Base-by-base conservation (phyloP, 768 basidiomycete species). In the Strobilomyces dryophilus region DNA sequence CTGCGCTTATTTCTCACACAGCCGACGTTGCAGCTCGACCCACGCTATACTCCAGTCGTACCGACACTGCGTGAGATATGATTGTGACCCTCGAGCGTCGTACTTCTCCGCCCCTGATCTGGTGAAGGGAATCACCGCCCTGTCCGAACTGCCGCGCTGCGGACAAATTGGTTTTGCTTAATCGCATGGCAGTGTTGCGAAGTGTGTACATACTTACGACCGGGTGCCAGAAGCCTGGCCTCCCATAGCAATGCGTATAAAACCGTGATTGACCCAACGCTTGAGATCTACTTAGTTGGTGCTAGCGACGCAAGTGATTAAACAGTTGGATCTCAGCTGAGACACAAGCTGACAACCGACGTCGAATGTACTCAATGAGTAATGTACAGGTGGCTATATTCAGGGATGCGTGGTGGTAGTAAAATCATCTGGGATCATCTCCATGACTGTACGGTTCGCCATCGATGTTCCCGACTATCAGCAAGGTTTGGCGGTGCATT, bases 41-140 rank as follows among this genome's bases (percentile, higher is more conserved):
- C 41, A 82, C 84, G 60, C 62, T 83, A 32, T 65, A 70, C 40
- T 72, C 78, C 5, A 75, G 78, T 58, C 81, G 85, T 47, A 79
- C 78, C 54, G 74, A 78, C 60, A 80, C 75, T 41, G 79, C 83
- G 7, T 75, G 77, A 49, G 76, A 82, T 61, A 87, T 90, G 87
- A 75, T 87, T 49, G 76, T 74, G 29, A 80, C 81, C 17, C 74
- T 91, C 56, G 74, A 75, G 58, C 79, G 83, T 49, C 80, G 85
- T 61, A 81, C 77, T 7, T 54, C 74, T 46, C 71, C 75, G 11
- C 36, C 55, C 47, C 29, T 60, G 48, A 26, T 49, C 54, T 52
- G 42, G 74, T 71, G 66, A 79, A 75, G 65, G 77, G 85, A 47
- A 75, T 75, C 59, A 85, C 84, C 62, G 83, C 83, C 9, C 85